phyloP scores from a whole-genome alignment of 352 stramenopile species.

The Stramenopiles sp. region DNA sequence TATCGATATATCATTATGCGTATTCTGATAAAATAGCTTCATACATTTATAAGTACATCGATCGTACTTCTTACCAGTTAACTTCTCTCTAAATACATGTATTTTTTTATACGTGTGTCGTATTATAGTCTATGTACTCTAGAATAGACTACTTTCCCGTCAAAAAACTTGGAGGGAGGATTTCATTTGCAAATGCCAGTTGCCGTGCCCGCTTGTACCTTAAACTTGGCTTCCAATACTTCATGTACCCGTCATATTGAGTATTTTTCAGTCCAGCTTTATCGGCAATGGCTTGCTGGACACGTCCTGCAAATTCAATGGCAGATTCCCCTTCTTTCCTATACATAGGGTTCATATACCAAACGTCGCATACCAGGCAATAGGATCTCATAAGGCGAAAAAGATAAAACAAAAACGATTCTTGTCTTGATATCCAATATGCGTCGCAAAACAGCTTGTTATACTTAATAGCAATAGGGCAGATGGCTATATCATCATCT shows the following conservation, averaged over 20 bases:
- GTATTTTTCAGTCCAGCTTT: conserved; percentile 22
- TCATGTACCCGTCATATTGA: conserved; percentile 28
- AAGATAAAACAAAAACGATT: conserved; percentile 22
- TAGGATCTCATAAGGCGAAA: conserved; percentile 26
- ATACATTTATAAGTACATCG: no score
- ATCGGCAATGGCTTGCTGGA: conserved; percentile 23
- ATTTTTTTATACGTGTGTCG: no score
- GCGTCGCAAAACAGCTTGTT: conserved; percentile 27
- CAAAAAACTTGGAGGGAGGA: not conserved
- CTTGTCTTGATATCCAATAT: conserved; percentile 22
- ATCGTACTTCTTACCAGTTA: no score
- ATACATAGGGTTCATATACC: conserved; percentile 21
- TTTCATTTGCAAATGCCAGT: conserved; percentile 14
- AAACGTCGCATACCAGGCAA: conserved; percentile 26
- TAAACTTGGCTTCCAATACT: conserved; percentile 25
- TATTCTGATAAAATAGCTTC: no score
- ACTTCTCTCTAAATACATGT: no score
- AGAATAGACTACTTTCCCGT: not conserved
- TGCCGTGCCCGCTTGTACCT: conserved; percentile 19
- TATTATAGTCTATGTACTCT: no score
- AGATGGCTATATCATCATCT: conserved; percentile 18
- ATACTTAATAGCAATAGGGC: conserved; percentile 27
- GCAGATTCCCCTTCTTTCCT: conserved; percentile 13
- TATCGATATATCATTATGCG: no score
- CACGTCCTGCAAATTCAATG: conserved; percentile 19